Evolutionary conservation across 768 basidiomycete genomes (phyloP), one percentile per base, ranked within the genome.

Genomic region (Cytidiella melzeri): DNA sequence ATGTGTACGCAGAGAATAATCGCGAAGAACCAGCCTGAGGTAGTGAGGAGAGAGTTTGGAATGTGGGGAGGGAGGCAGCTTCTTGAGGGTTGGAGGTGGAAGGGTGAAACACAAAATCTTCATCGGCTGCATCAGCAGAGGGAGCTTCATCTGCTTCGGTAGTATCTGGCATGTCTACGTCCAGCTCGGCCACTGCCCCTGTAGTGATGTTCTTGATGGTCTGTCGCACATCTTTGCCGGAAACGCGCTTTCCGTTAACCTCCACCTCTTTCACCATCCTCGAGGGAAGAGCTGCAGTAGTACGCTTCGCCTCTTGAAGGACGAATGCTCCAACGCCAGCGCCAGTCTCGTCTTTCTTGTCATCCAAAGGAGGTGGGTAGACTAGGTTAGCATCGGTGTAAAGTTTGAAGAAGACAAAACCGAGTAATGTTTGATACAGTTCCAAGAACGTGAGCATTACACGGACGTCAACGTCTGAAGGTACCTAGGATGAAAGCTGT

Each of bases 381-480:
- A 92, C 81, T 42, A 98, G 75, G 54, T 89, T 89, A 30, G 77
- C 77, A 62, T 97, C 93, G n/a, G 88, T 85, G 70, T 92, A 99
- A n/a, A 99, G 80, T 70, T 95, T 96, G 79, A 92, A 99, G 63
- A 96, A 83, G 19, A 92, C 87, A 62, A 99, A 99, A 5, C 91
- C 92, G 24, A 98, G 81, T 7, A 97, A 71, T 1, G 95, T 98
- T 68, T 98, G 93, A 68, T 99, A 98, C 9, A 99, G 79, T 66
- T 99, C 96, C 60, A 99, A 71, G 73, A 99, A 99, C 5, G 96
- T 99, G 52, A 96, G 69, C 84, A 99, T 93, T 43, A 99, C 96
- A 38, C 96, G 87, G 62, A 96, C 85, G 65, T 99, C 96, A 48
- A 99, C 95, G 62, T 98, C 95, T 28, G 83, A 67, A 5, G 96